These are phyloP conservation scores for Cerrena zonata DNA, from an alignment of 1,284 basidiomycete genomes.

Conservation along the genomic window DNA sequence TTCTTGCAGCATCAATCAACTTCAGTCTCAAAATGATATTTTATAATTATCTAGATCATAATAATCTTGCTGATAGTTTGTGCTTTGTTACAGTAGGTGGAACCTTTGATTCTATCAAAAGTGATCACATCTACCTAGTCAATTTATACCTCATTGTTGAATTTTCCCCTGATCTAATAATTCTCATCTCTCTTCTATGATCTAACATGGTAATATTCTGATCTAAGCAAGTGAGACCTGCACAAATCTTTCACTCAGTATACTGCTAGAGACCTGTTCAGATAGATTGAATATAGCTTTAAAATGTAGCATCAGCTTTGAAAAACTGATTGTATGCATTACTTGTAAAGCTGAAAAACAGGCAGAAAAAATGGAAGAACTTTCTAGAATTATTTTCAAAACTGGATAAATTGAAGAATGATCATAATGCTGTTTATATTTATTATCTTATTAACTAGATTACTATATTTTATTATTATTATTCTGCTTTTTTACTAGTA, in stretches of 20 bases:
- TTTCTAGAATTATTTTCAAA: no score
- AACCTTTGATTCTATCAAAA: conserved; percentile 15
- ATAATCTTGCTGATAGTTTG: conserved; percentile 18
- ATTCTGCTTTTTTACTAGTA: no score
- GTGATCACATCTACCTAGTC: conserved; percentile 25
- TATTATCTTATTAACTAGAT: no score
- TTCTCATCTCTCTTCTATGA: conserved; percentile 25
- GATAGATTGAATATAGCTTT: conserved; percentile 20
- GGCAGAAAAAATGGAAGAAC: no score
- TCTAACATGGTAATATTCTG: conserved; percentile 24
- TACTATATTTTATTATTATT: no score
- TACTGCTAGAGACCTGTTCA: conserved; percentile 19
- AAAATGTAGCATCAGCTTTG: no score
- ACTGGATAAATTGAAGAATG: no score
- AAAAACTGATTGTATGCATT: no score
- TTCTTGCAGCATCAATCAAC: conserved; percentile 16
- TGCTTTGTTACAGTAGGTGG: conserved; percentile 23
- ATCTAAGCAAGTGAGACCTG: conserved; percentile 17
- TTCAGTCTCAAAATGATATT: conserved; percentile 13
- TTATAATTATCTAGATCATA: conserved; percentile 14
- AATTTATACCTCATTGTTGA: conserved; percentile 21
- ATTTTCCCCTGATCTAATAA: conserved; percentile 18
- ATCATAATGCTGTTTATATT: no score
- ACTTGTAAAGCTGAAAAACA: no score
- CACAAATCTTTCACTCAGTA: conserved; percentile 23